Conservation (phyloP, 2,329 filamentous ascomycete species). For the Trichoderma simmonsii region DNA sequence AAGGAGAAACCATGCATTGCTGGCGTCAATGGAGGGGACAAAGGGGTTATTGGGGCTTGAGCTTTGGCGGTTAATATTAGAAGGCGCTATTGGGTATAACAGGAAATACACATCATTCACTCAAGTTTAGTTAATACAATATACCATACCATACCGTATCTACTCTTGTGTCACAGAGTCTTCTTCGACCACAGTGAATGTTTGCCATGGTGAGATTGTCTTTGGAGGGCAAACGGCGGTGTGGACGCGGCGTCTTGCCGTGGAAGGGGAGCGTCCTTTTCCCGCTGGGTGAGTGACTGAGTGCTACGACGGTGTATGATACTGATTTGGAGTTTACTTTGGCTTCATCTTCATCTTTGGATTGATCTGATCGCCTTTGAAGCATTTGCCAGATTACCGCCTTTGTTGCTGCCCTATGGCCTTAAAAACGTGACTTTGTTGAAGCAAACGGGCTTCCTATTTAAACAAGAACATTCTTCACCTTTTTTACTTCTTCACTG, state of each 20-base stretch:
- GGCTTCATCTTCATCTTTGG: not conserved
- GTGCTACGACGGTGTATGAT: not conserved
- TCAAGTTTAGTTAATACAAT: not conserved
- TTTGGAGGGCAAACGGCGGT: not conserved
- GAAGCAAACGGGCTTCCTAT: not conserved
- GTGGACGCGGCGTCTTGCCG: not conserved
- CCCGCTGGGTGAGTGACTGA: not conserved
- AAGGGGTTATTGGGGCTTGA: not conserved
- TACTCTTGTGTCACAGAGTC: not conserved
- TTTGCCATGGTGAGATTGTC: not conserved
- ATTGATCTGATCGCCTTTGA: not conserved
- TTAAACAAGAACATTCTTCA: no score
- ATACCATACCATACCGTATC: not conserved
- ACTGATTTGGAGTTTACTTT: not conserved
- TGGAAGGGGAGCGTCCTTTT: not conserved
- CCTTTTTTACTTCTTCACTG: no score
- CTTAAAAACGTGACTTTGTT: not conserved
- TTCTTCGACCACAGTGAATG: not conserved
- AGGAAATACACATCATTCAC: not conserved
- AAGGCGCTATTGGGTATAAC: not conserved
- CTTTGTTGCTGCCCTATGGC: not conserved
- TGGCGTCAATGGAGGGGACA: not conserved
- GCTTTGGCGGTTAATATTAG: not conserved
- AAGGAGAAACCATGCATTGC: conserved; percentile 5
- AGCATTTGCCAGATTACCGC: rapidly evolving